These are phyloP conservation scores for Fusarium aywerte DNA, from an alignment of 2,329 filamentous ascomycete genomes.

Conservation along the genomic window DNA sequence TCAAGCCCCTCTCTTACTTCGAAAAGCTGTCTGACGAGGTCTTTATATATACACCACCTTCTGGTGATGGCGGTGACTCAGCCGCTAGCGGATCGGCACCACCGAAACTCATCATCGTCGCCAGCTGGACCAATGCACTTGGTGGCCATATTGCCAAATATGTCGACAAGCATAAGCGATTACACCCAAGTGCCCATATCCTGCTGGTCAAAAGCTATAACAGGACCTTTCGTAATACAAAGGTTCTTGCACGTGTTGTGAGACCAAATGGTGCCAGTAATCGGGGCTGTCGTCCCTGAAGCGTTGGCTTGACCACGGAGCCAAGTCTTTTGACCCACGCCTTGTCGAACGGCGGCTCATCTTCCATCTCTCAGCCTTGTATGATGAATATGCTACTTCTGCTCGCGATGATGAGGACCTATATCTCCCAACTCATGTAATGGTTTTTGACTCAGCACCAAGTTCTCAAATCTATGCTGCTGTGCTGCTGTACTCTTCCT, in stretches of 20 bases:
- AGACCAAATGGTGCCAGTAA: neutral
- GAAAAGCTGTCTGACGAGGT: slow-evolving; percentile 20
- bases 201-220: slow-evolving; percentile 11
- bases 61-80: neutral
- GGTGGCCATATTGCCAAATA: slow-evolving; percentile 31
- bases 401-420: neutral
- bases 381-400: slow-evolving; percentile 9
- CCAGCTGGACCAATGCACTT: slow-evolving; percentile 24
- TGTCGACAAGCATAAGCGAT: slow-evolving; percentile 14
- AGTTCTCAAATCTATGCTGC: rapidly evolving
- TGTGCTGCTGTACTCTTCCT: rapidly evolving
- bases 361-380: slow-evolving; percentile 7
- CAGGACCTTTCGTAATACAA: slow-evolving; percentile 1
- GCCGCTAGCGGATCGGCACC: neutral
- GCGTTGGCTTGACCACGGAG: neutral
- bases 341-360: slow-evolving; percentile 21
- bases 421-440: slow-evolving; percentile 7
- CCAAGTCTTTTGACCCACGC: slow-evolving; percentile 12
- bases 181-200: slow-evolving; percentile 1
- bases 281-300: neutral
- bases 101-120: slow-evolving; percentile 26
- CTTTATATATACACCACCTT: slow-evolving; percentile 7
- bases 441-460: slow-evolving; percentile 22
- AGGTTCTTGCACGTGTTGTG: neutral
- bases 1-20: slow-evolving; percentile 21